Conservation (phyloP, 495 filamentous ascomycete species). For the Echria macrotheca region DNA sequence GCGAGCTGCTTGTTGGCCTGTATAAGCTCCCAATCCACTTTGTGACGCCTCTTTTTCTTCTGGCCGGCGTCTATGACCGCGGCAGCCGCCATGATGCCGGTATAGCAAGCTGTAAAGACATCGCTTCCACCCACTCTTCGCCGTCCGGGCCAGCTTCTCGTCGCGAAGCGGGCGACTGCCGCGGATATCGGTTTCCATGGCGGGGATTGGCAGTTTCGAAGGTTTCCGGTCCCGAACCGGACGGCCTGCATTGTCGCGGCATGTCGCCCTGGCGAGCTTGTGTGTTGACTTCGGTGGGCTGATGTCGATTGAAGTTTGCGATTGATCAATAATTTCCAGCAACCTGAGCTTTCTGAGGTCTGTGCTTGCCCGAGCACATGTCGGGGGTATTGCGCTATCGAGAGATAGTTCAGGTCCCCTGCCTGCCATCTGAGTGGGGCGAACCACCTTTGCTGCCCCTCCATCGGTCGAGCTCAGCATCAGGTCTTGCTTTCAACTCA, state of each 20-base stretch:
- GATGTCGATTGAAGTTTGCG: neutral
- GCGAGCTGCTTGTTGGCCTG: constrained; percentile 44
- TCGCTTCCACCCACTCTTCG: constrained; percentile 52
- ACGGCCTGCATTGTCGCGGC: constrained; percentile 58
- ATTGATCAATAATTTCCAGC: constrained; percentile 14
- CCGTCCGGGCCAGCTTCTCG: constrained; percentile 33
- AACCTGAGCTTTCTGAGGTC: neutral
- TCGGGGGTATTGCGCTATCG: neutral
- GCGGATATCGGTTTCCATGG: too few relatives aligned
- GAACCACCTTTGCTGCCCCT: neutral
- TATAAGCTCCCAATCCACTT: too few relatives aligned
- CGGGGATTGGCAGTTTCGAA: constrained; percentile 59
- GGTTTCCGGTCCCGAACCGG: constrained; percentile 63
- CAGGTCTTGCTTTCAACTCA: too few relatives aligned
- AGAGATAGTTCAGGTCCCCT: too few relatives aligned
- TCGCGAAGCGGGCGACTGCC: too few relatives aligned
- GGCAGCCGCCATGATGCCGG: too few relatives aligned
- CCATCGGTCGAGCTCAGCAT: neutral
- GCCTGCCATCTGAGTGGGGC: neutral
- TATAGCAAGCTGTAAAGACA: constrained; percentile 66
- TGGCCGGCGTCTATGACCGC: too few relatives aligned
- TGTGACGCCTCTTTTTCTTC: too few relatives aligned
- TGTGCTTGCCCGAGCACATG: neutral
- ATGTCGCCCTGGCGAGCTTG: constrained; percentile 22
- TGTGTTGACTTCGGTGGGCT: constrained; percentile 5